Percentiles rank a stretch among this genome's conserved stretches.
phyloP scores from a whole-genome alignment of 2,329 filamentous ascomycete species.

The Ascochyta rabiei region DNA sequence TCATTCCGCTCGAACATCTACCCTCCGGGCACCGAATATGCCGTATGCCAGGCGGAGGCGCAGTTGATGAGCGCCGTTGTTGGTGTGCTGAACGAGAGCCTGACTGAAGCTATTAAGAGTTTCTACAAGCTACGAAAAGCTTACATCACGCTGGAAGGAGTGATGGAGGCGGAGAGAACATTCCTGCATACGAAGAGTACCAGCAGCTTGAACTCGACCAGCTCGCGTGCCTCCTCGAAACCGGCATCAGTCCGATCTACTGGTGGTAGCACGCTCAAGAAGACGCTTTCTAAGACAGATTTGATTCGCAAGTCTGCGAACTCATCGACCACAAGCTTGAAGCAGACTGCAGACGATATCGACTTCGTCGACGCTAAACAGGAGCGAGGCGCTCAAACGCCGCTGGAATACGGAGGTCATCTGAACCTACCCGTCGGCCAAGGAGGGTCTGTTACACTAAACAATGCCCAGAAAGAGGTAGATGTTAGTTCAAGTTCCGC shows the following conservation, averaged over 20 bases:
- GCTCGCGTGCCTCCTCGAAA: conserved; percentile 29
- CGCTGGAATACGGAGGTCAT: conserved; percentile 56
- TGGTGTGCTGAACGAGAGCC: conserved; percentile 86
- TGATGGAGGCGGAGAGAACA: conserved; percentile 75
- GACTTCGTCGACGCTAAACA: conserved; percentile 66
- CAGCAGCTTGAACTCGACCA: conserved; percentile 36
- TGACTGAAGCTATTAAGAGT: conserved; percentile 87
- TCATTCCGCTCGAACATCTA: conserved; percentile 70
- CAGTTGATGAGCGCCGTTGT: conserved; percentile 91
- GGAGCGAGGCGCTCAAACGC: conserved; percentile 53
- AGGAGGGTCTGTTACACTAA: conserved; percentile 29
- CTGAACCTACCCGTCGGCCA: conserved; percentile 37
- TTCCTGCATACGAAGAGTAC: conserved; percentile 53
- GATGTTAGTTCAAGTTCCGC: conserved; percentile 36
- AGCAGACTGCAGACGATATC: conserved; percentile 36
- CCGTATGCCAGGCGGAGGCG: conserved; percentile 80
- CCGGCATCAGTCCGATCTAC: conserved; percentile 30
- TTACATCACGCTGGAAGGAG: conserved; percentile 78
- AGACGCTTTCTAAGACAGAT: conserved; percentile 15
- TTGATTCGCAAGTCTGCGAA: conserved; percentile 21
- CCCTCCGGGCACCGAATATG: conserved; percentile 83
- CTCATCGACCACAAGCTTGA: conserved; percentile 27
- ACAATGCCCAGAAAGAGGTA: conserved; percentile 31
- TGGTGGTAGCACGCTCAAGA: conserved; percentile 17
- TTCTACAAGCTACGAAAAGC: conserved; percentile 94